phyloP scores from a whole-genome alignment of 306 rosid genomes.

The Mucuna pruriens region DNA sequence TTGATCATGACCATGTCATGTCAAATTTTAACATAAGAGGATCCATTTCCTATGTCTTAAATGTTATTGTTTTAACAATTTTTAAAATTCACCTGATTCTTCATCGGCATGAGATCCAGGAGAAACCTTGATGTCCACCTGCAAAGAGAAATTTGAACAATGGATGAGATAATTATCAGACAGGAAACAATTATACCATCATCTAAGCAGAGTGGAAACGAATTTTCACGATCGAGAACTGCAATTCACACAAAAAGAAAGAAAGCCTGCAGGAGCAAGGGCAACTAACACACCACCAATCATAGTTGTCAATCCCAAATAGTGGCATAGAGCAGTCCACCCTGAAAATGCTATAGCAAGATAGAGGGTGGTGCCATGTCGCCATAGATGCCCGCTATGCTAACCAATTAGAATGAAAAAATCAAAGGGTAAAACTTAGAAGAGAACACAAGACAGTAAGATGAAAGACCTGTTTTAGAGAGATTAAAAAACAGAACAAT shows the following conservation, averaged over 20 bases:
- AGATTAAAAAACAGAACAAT: not conserved
- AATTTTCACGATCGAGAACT: slow-evolving; percentile 15
- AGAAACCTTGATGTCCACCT: slow-evolving; percentile 97
- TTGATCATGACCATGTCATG: not conserved
- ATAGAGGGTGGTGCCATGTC: not conserved
- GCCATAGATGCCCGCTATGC: not conserved
- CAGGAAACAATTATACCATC: slow-evolving; percentile 7
- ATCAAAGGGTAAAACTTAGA: not conserved
- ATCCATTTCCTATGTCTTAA: not conserved
- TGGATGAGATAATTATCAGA: slow-evolving; percentile 26
- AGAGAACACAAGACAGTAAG: not conserved
- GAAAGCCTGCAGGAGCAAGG: not conserved
- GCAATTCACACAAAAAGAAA: not conserved
- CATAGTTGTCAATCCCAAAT: not conserved
- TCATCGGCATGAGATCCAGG: slow-evolving; percentile 97
- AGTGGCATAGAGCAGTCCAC: too few relatives aligned
- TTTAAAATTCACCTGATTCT: slow-evolving; percentile 72
- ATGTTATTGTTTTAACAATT: not conserved
- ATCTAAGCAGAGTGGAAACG: not conserved
- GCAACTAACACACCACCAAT: slow-evolving; percentile 1
- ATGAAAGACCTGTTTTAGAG: not conserved
- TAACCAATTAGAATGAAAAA: not conserved
- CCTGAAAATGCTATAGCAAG: not conserved
- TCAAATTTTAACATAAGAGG: not conserved
- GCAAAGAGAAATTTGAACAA: slow-evolving; percentile 40